Conservation (phyloP, 768 basidiomycete species). For the Lenzites betulinus region DNA sequence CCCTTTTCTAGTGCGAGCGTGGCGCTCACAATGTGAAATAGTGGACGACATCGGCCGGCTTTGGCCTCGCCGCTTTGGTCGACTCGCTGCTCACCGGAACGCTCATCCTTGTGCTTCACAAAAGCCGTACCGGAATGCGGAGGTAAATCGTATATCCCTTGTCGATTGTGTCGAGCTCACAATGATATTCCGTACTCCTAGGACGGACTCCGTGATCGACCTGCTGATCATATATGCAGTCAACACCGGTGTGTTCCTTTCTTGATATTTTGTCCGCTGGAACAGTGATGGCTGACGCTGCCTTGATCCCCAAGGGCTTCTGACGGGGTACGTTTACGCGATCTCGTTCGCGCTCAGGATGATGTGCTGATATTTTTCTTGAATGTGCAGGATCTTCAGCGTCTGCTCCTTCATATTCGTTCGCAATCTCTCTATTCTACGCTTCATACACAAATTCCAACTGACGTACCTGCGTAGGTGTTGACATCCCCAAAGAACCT, state of each 20-base stretch:
- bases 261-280: neutral
- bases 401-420: slow-evolving; percentile 1
- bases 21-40: neutral
- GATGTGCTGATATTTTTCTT: neutral
- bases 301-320: neutral
- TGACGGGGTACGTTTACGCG: neutral
- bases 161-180: neutral
- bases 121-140: neutral
- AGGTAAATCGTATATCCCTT: neutral
- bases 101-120: neutral
- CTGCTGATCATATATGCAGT: slow-evolving; percentile 5
- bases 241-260: slow-evolving; percentile 7
- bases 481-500: neutral
- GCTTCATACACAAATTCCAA: neutral
- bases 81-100: slow-evolving; percentile 13
- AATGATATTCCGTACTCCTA: neutral
- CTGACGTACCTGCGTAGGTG: too few species aligned
- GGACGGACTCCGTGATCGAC: slow-evolving; percentile 7
- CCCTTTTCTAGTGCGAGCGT: too few species aligned
- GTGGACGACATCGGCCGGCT: neutral
- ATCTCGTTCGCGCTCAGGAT: too few species aligned
- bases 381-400: neutral
- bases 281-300: neutral
- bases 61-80: neutral
- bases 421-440: neutral